A percentile compares a stretch with the other conserved stretches of the same genome.
Conservation (phyloP, 345 rosid genomes). For the Geranium rotundifolium region DNA sequence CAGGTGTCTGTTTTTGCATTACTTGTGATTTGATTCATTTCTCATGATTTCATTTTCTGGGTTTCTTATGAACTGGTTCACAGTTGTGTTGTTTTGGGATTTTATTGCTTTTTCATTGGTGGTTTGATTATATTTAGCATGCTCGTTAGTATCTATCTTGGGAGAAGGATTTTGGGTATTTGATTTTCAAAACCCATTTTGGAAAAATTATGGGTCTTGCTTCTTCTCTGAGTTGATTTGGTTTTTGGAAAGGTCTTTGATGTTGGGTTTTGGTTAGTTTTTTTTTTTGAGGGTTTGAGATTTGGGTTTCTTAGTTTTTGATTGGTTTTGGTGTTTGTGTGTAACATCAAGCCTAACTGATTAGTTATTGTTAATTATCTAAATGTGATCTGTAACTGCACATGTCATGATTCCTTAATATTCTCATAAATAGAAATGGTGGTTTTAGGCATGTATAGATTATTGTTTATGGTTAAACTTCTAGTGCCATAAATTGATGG, state of each 20-base stretch:
- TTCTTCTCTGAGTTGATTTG: neutral
- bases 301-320: neutral
- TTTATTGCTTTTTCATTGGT: neutral
- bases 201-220: neutral
- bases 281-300: neutral
- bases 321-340: neutral
- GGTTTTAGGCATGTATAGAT: no score
- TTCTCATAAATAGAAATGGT: no score
- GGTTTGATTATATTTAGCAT: neutral
- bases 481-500: no score
- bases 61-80: no score
- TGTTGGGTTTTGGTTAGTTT: neutral
- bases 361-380: no score
- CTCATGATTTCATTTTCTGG: no score
- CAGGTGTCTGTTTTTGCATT: constrained; percentile 18
- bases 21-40: neutral
- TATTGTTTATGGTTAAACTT: no score
- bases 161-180: neutral
- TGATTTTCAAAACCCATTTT: neutral
- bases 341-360: neutral
- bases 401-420: no score
- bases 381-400: neutral
- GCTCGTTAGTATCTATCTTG: no score
- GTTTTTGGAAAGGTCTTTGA: neutral
- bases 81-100: neutral